Percentiles rank a stretch among this genome's conserved stretches.
phyloP scores from a whole-genome alignment of 495 filamentous ascomycete species.

The Penicillium robsamsonii region DNA sequence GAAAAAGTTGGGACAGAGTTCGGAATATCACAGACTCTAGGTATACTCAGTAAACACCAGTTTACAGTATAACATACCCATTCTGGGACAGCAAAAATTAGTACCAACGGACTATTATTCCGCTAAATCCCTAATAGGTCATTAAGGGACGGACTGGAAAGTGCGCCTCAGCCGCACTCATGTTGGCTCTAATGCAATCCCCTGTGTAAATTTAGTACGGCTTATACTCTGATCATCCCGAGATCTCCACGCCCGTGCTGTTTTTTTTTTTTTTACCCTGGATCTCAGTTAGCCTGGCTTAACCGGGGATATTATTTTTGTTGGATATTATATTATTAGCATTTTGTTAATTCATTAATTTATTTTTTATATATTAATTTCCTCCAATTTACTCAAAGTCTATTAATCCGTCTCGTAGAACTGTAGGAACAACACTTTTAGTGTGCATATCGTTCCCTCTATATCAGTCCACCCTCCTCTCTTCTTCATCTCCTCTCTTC shows the following conservation, averaged over 20 bases:
- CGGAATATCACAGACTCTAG: no score
- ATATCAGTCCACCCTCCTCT: constrained; percentile 33
- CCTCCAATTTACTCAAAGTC: constrained; percentile 19
- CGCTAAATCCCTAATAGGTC: constrained; percentile 1
- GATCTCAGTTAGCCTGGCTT: constrained; percentile 19
- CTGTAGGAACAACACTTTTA: constrained; percentile 25
- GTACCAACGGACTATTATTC: not conserved
- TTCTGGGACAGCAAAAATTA: no score
- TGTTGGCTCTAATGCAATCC: constrained; percentile 9
- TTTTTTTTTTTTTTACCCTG: constrained; percentile 2
- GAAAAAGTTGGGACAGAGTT: no score
- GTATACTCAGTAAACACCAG: no score
- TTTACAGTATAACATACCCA: no score
- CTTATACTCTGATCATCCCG: constrained; percentile 33
- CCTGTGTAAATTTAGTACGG: constrained; percentile 21
- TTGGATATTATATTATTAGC: constrained; percentile 11
- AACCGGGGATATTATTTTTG: constrained; percentile 20
- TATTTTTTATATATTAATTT: constrained; percentile 19
- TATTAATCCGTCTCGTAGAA: constrained; percentile 27
- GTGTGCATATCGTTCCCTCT: constrained; percentile 20
- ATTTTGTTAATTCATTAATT: constrained; percentile 4
- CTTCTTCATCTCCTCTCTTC: constrained; percentile 17
- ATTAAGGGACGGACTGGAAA: constrained; percentile 1
- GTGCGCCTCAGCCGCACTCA: constrained; percentile 30
- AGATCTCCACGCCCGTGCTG: constrained; percentile 32